Percentiles rank a stretch among this genome's conserved stretches.
Conservation (phyloP, 495 filamentous ascomycete species). For the Daldinia concentrica region DNA sequence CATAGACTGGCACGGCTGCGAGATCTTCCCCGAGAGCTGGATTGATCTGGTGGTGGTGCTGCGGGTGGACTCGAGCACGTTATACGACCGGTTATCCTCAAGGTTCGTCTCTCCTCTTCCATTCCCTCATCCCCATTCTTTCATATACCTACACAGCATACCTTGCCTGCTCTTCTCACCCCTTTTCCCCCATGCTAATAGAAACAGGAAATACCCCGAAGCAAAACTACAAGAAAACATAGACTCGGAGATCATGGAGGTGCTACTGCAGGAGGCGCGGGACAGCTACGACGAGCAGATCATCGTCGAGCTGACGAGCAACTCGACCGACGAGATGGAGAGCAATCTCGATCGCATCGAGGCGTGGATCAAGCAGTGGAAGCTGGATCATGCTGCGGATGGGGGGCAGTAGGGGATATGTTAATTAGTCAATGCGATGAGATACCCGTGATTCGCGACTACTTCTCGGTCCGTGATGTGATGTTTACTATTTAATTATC, state of each 20-base stretch:
- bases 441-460: neutral
- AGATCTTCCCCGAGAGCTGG: slow-evolving; percentile 92
- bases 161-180: neutral
- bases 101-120: slow-evolving; percentile 57
- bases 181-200: neutral
- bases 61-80: slow-evolving; percentile 75
- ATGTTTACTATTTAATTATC: too few relatives aligned
- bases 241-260: slow-evolving; percentile 97
- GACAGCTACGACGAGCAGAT: slow-evolving; percentile 88
- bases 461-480: too few relatives aligned
- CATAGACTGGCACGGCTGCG: slow-evolving; percentile 98
- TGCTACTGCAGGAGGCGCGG: slow-evolving; percentile 87
- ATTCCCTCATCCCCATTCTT: neutral
- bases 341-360: slow-evolving; percentile 85
- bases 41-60: slow-evolving; percentile 96
- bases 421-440: neutral
- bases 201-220: slow-evolving; percentile 75
- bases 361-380: slow-evolving; percentile 85
- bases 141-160: too few relatives aligned
- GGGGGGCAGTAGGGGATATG: slow-evolving; percentile 1
- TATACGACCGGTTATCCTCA: slow-evolving; percentile 84
- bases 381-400: slow-evolving; percentile 61
- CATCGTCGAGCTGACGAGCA: slow-evolving; percentile 88
- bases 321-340: slow-evolving; percentile 83
- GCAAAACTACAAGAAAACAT: slow-evolving; percentile 94